Base-by-base conservation (phyloP, 768 basidiomycete genomes). In the Crucibulum laeve region DNA sequence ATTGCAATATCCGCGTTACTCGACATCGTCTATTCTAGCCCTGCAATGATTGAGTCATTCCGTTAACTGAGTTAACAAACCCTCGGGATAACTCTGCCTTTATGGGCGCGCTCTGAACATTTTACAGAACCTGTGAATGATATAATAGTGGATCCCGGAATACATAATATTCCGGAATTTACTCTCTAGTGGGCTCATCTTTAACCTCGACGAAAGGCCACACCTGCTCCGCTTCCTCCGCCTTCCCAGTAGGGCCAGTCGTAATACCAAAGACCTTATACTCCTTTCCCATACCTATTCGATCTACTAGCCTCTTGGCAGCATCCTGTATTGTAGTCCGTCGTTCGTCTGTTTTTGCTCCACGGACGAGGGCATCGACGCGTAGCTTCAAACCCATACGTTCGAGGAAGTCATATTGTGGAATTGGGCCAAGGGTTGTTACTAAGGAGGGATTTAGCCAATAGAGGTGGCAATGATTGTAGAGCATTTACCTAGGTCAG, bases 221-320 rank as follows among this genome's bases (percentile, higher is more conserved):
- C 7, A 57, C 52, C 23, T 3, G 25, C 37, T 21, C 48, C 11
- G 25, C 22, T 30, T 41, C 38, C n/a, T 46, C 43, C 34, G n/a
- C n/a, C n/a, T n/a, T n/a, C n/a, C n/a, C n/a, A n/a, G n/a, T n/a
- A n/a, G n/a, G n/a, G n/a, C n/a, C n/a, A 44, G 54, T 61, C 15
- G 68, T 66, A 25, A 79, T 59, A 6, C 82, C 92, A 60, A 97
- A 64, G 14, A 97, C 74, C 61, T 83, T 74, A 57, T 97, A 98
- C 67, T 95, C 79, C 28, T 61, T 70, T 0, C 96, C 95, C 95
- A 98, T 98, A 15, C 91, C 82, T 8, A 67, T 65, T 1, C 70
- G 71, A 59, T 96, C 88, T 14, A 91, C 76, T n/a, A 97, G 67
- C 47, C 93, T 64, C 44, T 73, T 61, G 18, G 82, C 87, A 0